phyloP scores from a whole-genome alignment of 805 yeast species.

The Yamadazyma kitorensis region DNA sequence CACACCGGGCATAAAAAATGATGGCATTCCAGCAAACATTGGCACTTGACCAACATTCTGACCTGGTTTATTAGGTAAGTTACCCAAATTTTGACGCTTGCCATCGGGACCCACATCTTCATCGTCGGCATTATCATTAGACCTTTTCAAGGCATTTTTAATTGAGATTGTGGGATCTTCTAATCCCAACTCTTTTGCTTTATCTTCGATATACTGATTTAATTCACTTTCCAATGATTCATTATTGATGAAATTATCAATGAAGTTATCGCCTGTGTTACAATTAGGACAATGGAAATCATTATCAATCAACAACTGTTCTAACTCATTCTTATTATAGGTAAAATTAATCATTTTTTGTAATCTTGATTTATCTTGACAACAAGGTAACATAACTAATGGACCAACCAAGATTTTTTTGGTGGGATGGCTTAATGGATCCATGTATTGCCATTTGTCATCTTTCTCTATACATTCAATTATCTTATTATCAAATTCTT shows the following conservation, averaged over 20 bases:
- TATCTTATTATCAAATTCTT: conserved; percentile 47
- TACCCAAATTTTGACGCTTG: conserved; percentile 25
- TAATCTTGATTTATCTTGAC: conserved; percentile 55
- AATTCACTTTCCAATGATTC: conserved; percentile 57
- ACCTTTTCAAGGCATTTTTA: conserved; percentile 17
- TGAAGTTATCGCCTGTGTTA: conserved; percentile 63
- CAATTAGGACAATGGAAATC: conserved; percentile 94
- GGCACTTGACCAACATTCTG: too few relatives aligned
- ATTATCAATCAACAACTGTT: conserved; percentile 59
- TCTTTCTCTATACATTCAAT: conserved; percentile 30
- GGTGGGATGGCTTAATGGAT: conserved; percentile 53
- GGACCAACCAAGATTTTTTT: conserved; percentile 66
- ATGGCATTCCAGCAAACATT: conserved; percentile 17
- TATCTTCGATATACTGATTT: conserved; percentile 44
- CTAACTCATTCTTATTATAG: conserved; percentile 37
- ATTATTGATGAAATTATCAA: conserved; percentile 69
- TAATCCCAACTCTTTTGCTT: conserved; percentile 29
- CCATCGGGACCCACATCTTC: conserved; percentile 24
- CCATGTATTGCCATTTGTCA: conserved; percentile 46
- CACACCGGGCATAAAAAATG: conserved; percentile 13
- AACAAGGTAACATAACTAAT: conserved; percentile 76
- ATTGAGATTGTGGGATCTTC: conserved; percentile 25
- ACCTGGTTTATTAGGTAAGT: conserved; percentile 8
- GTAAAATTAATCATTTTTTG: conserved; percentile 46
- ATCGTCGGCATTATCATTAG: conserved; percentile 14